Conservation (phyloP, 441 rosid species). For the Arabidopsis hybrid region DNA sequence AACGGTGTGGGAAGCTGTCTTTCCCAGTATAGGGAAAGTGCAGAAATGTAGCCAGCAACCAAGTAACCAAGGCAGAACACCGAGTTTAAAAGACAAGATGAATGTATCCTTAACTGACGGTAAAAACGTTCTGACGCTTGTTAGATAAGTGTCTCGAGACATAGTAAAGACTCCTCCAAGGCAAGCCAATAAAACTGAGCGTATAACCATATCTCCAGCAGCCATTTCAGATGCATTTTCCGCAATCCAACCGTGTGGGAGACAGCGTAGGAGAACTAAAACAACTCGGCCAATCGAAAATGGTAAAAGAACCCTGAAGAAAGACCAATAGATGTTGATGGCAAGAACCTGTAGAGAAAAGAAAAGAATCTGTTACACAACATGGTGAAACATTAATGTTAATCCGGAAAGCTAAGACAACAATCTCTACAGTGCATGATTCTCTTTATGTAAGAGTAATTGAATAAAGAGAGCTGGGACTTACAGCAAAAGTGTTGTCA, state of each 20-base stretch:
- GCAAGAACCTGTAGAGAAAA: conserved; percentile 24
- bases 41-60: conserved; percentile 35
- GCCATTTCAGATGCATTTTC: conserved; percentile 7
- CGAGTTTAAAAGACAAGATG: conserved; percentile 15
- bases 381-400: not conserved
- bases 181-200: conserved; percentile 14
- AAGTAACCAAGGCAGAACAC: conserved; percentile 34
- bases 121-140: conserved; percentile 9
- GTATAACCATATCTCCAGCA: conserved; percentile 14
- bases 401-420: too few relatives aligned
- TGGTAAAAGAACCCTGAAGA: conserved; percentile 22
- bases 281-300: conserved; percentile 33
- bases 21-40: conserved; percentile 14
- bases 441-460: not conserved
- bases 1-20: not conserved
- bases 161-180: conserved; percentile 1
- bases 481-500: conserved; percentile 43
- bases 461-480: conserved; percentile 3
- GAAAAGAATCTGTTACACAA: not conserved
- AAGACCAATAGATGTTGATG: conserved; percentile 22
- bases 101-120: conserved; percentile 8
- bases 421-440: not conserved
- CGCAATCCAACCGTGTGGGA: conserved; percentile 11
- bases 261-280: conserved; percentile 6
- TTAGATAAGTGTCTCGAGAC: not conserved